phyloP scores from a whole-genome alignment of 2,329 filamentous ascomycete genomes.

The Fusarium sp. region DNA sequence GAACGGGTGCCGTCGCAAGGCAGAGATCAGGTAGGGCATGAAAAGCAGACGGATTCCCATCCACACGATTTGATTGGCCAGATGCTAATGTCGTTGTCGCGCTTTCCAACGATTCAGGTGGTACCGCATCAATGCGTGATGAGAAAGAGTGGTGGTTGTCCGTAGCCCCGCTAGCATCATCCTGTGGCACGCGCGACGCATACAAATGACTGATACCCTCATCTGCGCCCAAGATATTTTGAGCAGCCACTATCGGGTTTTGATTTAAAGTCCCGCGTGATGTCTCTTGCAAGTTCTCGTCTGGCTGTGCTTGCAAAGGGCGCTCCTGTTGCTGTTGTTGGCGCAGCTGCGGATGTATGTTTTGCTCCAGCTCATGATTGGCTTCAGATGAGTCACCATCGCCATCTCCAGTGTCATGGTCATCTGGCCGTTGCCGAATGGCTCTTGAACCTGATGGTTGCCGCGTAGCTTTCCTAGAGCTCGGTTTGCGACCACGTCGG shows the following conservation, averaged over 20 bases:
- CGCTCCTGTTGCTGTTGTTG: background rate
- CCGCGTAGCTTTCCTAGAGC: slow-evolving; percentile 40
- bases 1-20: background rate
- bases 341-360: background rate
- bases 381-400: background rate
- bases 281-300: background rate
- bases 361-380: background rate
- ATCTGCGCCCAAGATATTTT: background rate
- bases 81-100: background rate
- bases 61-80: background rate
- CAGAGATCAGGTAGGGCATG: background rate
- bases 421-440: background rate
- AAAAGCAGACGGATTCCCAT: background rate
- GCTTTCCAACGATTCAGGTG: background rate
- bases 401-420: background rate
- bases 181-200: background rate
- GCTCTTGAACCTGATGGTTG: background rate
- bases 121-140: background rate
- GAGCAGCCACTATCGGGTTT: background rate
- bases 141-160: background rate
- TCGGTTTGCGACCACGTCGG: slow-evolving; percentile 52
- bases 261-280: background rate
- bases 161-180: background rate
- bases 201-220: background rate
- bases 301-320: background rate